Percentiles rank a stretch among this genome's conserved stretches.
Evolutionary conservation across 2,329 filamentous ascomycete species (phyloP).

Genomic region (Thelonectria discophora): DNA sequence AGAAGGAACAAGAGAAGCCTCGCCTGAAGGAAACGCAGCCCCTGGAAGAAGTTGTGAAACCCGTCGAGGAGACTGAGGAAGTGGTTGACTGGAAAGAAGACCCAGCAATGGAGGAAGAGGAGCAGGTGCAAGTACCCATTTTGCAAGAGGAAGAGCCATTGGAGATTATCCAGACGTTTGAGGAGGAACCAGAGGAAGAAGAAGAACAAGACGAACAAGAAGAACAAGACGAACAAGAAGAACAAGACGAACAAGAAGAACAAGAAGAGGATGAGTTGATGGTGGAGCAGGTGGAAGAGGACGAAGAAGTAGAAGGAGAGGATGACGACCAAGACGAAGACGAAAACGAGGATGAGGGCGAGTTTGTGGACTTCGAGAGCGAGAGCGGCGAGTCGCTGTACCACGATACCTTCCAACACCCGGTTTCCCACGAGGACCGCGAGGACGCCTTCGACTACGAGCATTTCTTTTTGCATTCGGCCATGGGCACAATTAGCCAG

Average conservation of each 20-base stretch:
- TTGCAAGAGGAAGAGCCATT: conserved; percentile 28
- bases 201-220: no score
- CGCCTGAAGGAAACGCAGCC: conserved; percentile 43
- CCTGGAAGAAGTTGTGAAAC: background rate
- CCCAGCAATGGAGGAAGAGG: conserved; percentile 10
- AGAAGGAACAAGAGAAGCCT: background rate
- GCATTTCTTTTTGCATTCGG: conserved; percentile 93
- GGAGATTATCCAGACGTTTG: background rate
- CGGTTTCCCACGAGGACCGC: conserved; percentile 86
- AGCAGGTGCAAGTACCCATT: conserved; percentile 24
- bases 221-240: no score
- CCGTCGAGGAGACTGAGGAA: background rate
- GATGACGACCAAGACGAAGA: conserved; percentile 44
- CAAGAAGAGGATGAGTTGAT: conserved; percentile 42
- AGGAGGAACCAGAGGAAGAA: no score
- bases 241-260: conserved; percentile 13
- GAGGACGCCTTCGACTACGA: conserved; percentile 97
- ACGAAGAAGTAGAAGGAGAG: conserved; percentile 20
- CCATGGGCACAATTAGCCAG: conserved; percentile 78
- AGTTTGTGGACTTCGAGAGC: conserved; percentile 57
- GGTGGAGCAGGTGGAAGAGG: conserved; percentile 46
- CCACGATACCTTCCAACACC: conserved; percentile 66
- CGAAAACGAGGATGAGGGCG: conserved; percentile 49
- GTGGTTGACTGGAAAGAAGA: conserved; percentile 28
- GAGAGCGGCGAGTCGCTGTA: conserved; percentile 72